phyloP scores from a whole-genome alignment of 139 green algal genomes.

The Eudorina sp. region DNA sequence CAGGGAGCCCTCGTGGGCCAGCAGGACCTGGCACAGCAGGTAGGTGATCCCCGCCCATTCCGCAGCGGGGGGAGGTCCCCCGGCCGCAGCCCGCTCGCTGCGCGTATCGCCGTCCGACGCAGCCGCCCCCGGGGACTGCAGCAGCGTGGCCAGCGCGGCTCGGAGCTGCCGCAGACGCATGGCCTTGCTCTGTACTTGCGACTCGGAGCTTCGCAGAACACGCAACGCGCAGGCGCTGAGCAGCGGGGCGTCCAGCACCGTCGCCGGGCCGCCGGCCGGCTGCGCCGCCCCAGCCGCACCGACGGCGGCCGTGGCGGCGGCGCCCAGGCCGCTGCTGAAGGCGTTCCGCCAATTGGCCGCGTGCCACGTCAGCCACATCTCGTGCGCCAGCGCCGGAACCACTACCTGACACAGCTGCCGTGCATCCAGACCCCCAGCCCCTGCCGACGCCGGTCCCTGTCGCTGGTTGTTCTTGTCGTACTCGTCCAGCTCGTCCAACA shows the following conservation, averaged over 20 bases:
- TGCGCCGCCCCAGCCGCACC: not conserved
- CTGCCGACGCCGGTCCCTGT: not conserved
- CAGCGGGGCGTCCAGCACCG: slow-evolving; percentile 22
- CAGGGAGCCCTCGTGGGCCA: slow-evolving; percentile 59
- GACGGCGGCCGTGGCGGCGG: not conserved
- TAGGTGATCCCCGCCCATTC: slow-evolving; percentile 56
- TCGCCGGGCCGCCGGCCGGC: slow-evolving; percentile 24
- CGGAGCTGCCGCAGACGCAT: slow-evolving; percentile 82
- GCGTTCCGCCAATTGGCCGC: not conserved
- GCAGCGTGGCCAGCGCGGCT: slow-evolving; percentile 60
- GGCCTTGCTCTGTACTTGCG: slow-evolving; percentile 56
- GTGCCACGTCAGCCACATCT: slow-evolving; percentile 88
- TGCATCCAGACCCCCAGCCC: not conserved
- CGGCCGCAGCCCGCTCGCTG: not conserved
- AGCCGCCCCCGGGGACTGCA: not conserved
- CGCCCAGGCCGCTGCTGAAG: slow-evolving; percentile 9
- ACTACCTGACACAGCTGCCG: slow-evolving; percentile 38
- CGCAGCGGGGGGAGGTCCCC: not conserved
- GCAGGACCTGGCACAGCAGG: slow-evolving; percentile 70
- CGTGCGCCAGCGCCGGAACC: slow-evolving; percentile 72
- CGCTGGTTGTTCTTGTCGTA: not conserved
- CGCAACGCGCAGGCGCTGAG: slow-evolving; percentile 43
- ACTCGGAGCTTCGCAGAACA: slow-evolving; percentile 29
- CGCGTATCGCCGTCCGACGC: not conserved
- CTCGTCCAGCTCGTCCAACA: slow-evolving; percentile 69